Percentiles rank a stretch among this genome's conserved stretches.
phyloP scores from a whole-genome alignment of 2,329 filamentous ascomycete species.

The Trichoderma arundinaceum region DNA sequence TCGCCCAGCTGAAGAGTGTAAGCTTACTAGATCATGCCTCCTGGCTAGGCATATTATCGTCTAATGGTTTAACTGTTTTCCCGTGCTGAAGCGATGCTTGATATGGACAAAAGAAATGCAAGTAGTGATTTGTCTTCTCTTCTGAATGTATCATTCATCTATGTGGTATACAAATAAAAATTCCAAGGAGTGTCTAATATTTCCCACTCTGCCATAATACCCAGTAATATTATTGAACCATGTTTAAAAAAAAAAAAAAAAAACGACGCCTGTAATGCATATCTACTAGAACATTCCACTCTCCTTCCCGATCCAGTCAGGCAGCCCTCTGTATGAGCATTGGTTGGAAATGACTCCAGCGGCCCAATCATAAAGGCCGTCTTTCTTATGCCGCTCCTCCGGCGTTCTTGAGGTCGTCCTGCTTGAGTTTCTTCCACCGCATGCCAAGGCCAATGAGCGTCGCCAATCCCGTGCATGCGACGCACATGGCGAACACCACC shows the following conservation, averaged over 20 bases:
- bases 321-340: background rate
- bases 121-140: too few relatives aligned
- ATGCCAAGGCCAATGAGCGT: constrained; percentile 44
- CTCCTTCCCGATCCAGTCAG: background rate
- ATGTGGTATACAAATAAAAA: background rate
- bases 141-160: too few relatives aligned
- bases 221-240: background rate
- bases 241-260: background rate
- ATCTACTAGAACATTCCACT: background rate
- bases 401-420: constrained; percentile 37
- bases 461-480: constrained; percentile 53
- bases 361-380: background rate
- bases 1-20: constrained; percentile 4
- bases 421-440: constrained; percentile 49
- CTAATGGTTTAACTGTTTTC: too few relatives aligned
- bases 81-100: too few relatives aligned
- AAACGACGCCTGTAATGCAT: constrained; percentile 21
- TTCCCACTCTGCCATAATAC: constrained; percentile 14
- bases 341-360: too few relatives aligned
- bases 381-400: constrained; percentile 42
- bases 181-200: background rate
- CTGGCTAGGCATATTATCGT: too few relatives aligned
- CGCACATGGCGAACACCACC: constrained; percentile 64
- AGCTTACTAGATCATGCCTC: constrained; percentile 4
- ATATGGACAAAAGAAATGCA: too few relatives aligned